Percentiles rank a stretch among this genome's conserved stretches.
These are phyloP conservation scores for Leccinum barrowsii DNA, from an alignment of 768 basidiomycete genomes.

Conservation along the genomic window DNA sequence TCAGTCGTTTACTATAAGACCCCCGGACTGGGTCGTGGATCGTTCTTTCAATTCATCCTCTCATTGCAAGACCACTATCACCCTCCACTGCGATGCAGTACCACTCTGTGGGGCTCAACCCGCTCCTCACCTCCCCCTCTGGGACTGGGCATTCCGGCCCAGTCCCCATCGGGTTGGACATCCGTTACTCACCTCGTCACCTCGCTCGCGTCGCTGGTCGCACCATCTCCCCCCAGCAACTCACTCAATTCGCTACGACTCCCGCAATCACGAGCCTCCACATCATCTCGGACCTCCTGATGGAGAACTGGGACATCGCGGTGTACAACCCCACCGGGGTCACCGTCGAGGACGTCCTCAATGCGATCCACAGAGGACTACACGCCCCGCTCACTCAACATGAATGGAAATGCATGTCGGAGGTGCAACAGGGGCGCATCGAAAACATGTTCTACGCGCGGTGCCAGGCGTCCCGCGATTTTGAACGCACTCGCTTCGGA, in stretches of 20 bases:
- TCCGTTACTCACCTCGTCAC: conserved; percentile 40
- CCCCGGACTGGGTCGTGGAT: background rate
- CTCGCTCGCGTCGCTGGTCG: conserved; percentile 13
- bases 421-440: conserved; percentile 42
- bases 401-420: conserved; percentile 43
- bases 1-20: conserved; percentile 18
- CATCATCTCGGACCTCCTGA: conserved; percentile 46
- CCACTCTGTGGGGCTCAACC: conserved; percentile 14
- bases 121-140: conserved; percentile 14
- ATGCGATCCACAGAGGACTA: conserved; percentile 41
- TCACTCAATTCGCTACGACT: conserved; percentile 43
- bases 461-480: conserved; percentile 39
- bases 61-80: background rate
- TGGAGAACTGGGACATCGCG: conserved; percentile 40
- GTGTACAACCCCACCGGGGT: conserved; percentile 43
- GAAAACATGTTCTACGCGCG: conserved; percentile 42
- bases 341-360: conserved; percentile 50
- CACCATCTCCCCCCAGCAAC: conserved; percentile 18
- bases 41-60: background rate
- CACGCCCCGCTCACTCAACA: conserved; percentile 34
- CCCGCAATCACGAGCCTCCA: conserved; percentile 39
- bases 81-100: conserved; percentile 11
- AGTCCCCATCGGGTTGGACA: conserved; percentile 46
- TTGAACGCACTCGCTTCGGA: conserved; percentile 31
- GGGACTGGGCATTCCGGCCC: conserved; percentile 10